Base-by-base conservation (phyloP, 768 basidiomycete genomes). In the Suillus subalutaceus region DNA sequence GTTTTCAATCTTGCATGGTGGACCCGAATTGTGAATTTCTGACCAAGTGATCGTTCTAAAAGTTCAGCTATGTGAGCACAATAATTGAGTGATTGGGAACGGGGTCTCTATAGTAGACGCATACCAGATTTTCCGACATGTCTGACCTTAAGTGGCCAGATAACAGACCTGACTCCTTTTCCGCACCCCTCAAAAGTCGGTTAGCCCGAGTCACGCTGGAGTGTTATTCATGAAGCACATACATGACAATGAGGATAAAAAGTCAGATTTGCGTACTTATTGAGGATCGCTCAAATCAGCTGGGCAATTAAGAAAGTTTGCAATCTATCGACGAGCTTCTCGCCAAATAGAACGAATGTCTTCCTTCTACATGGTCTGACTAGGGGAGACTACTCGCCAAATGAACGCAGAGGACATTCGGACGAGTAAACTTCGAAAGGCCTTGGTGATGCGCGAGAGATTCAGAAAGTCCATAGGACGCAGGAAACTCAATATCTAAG, bases 401-500 rank as follows among this genome's bases (percentile, higher is more conserved):
- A 77, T 58, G 62, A 75, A 64, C 71, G 65, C 58, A 68, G 76
- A 64, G 65, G 76, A 43, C 63, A 65, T 66, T 38, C 53, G 65
- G 72, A 80, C 77, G 1, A 86, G 72, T 6, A 82, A 67, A 16
- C 62, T 71, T 7, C 81, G 78, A 37, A 84, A 69, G 38, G 68
- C 64, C 65, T 75, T 81, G 35, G 79, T 79, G 0, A 80, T 79
- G 16, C 81, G 75, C 9, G 84, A 71, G 16, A 85, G 77, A 65
- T 72, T 74, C 26, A 83, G 75, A 8, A 83, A 69, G 64, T 82
- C 81, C 58, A 73, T 46, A 3, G 82, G 83, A 41, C 79, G 72
- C 1, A 84, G 71, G 59, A 81, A 77, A 12, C 69, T 70, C 53
- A 79, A 80, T 62, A 85, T 80, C 81, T 84, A 61, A 38, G 2